Evolutionary conservation across 768 basidiomycete genomes (phyloP), one percentile per base, ranked within the genome.

Genomic region (Russula sp.): DNA sequence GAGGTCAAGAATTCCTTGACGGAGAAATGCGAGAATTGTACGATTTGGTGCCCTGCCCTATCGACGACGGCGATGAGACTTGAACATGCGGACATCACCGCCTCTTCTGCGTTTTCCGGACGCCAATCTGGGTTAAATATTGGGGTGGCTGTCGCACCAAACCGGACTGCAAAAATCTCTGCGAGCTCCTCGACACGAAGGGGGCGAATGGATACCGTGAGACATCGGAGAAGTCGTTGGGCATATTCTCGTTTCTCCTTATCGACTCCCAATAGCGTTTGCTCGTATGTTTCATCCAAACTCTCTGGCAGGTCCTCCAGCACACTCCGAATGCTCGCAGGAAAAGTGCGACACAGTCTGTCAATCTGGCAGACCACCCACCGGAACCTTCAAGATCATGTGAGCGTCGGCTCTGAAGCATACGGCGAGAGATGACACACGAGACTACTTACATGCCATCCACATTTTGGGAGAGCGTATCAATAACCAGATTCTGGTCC

Each of bases 1-100:
- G 65, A 66, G 5, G 46, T 57, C 50, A 66, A 63, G 61, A 20
- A 66, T 13, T 66, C 65, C 11, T 66, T 63, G n/a, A 64, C 64
- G 0, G 64, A 63, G 24, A 57, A 65, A 11, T 63, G 64, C 0
- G 61, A 49, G 28, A 46, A 46, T 46, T 46, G 61, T 5, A 65
- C 30, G 4, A 53, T 10, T 4, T 34, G 18, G 22, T 13, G 13
- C 11, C 30, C 30, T 30, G 13, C 13, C 48, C n/a, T 24, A 30
- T 26, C 26, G 50, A 30, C 50, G 18, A 26, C 7, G 26, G 50
- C 2, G 8, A 51, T 30, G 3, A n/a, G 44, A 46, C 44, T 46
- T 4, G 44, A 46, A 4, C 44, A 46, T n/a, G 10, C 44, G n/a
- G 44, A 46, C 9, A 46, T 0, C 20, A 46, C 44, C 9, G 44